These are phyloP conservation scores for Candida parachauliodes DNA, from an alignment of 805 yeast species.

Conservation along the genomic window DNA sequence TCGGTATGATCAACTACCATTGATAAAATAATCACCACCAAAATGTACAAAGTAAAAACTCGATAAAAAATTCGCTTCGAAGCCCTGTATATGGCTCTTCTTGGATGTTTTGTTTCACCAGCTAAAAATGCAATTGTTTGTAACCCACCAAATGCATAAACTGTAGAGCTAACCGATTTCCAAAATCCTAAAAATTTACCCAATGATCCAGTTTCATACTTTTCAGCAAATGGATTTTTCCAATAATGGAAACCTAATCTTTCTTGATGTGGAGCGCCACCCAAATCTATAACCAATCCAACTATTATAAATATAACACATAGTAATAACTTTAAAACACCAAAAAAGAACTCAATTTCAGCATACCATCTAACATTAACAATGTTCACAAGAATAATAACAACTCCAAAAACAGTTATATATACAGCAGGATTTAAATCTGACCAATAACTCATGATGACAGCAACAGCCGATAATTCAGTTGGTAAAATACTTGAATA, in stretches of 20 bases:
- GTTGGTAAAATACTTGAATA: conserved; percentile 34
- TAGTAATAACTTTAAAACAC: conserved; percentile 21
- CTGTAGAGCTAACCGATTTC: conserved; percentile 23
- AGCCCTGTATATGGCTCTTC: conserved; percentile 39
- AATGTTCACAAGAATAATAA: conserved; percentile 31
- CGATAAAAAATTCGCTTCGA: conserved; percentile 43
- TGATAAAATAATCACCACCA: conserved; percentile 41
- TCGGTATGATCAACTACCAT: conserved; percentile 32
- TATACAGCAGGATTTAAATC: conserved; percentile 42
- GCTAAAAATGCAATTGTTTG: conserved; percentile 44
- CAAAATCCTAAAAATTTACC: conserved; percentile 44
- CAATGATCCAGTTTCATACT: conserved; percentile 29
- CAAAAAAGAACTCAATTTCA: conserved; percentile 26
- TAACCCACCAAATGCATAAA: conserved; percentile 39
- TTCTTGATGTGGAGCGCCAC: conserved; percentile 22
- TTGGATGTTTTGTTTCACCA: conserved; percentile 42
- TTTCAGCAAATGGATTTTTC: conserved; percentile 38
- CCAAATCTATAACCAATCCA: conserved; percentile 16
- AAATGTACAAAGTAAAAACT: conserved; percentile 42
- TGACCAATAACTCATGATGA: conserved; percentile 45
- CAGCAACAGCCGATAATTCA: conserved; percentile 47
- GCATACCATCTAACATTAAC: conserved; percentile 36
- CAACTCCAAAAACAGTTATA: conserved; percentile 40
- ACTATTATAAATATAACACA: conserved; percentile 16
- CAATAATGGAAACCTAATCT: conserved; percentile 36